Base-by-base conservation (phyloP, 345 rosid species). In the Syzygium aromaticum region DNA sequence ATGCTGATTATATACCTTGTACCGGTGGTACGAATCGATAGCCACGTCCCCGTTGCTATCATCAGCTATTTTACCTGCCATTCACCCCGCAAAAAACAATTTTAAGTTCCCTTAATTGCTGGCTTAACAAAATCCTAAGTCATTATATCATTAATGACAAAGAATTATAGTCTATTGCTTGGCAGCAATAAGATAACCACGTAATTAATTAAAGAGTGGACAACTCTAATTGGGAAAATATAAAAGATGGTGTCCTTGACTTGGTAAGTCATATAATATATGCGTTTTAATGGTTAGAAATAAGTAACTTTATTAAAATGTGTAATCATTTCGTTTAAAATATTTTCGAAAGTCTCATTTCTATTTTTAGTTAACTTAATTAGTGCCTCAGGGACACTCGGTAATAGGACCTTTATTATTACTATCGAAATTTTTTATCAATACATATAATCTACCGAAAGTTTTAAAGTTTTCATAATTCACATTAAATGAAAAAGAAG, bases 41-140 rank as follows among this genome's bases (percentile, higher is more conserved):
- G 95, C 94, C n/a, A 90, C 90, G 51, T 94, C 92, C 86, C 96
- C 98, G 25, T 86, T 94, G 53, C 91, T 89, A 12, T 85, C 25
- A 78, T 94, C 94, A 3, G 40, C 43, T 86, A 93, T 94, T 85
- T 86, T 94, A 10, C 53, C 92, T 91, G 90, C 23, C 23, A 88
- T 12, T 52, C 16, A 27, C 51, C 11, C 10, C 15, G 0, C 57
- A 27, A 84, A 27, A 51, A 49, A 51, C 17, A 15, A 85, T 28
- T 33, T n/a, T 38, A 28, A 52, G 54, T 15, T 16, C 5, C 19
- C 16, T 13, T 14, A 52, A 15, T 52, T 15, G 17, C 54, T 51
- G 52, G 52, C 54, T 52, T 15, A 52, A 16, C 54, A 52, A 15
- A n/a, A n/a, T 11, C 12, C 21, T 19, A 9, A 54, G 57, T 54